Base-by-base conservation (phyloP, 176 grass and related monocot species). In the Phoenix roebelenii region DNA sequence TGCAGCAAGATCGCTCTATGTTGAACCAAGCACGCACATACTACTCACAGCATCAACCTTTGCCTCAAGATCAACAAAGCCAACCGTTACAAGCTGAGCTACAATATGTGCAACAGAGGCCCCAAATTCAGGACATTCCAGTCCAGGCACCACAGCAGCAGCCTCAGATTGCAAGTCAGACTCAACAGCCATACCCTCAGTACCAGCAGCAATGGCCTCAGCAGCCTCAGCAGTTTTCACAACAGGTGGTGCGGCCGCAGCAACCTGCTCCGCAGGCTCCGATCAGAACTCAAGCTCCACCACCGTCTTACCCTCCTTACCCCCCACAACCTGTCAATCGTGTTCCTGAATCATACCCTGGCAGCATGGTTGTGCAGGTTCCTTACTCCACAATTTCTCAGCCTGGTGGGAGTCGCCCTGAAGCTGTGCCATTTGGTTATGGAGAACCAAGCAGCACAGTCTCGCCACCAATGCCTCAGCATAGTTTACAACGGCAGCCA, bases 301-400 rank as follows among this genome's bases (percentile, higher is more conserved):
- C 74, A 25, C 35, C 35, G 9, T 68, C 83, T 10, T 98, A 92
- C 74, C 85, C 88, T 64, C 75, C 78, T 16, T 97, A 85, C 23
- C 72, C 72, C 12, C 60, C 80, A 83, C 84, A 83, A 60, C 58
- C 82, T 78, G 64, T 81, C 39, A 83, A 68, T 77, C 69, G 67
- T 68, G 74, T 70, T 58, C 32, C 67, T 2, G 85, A 89, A 67
- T 48, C 81, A 70, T 74, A 52, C 51, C 48, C 81, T 17, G 72
- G 73, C 49, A 79, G 72, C 73, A 92, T 83, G 80, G 64, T 66
- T 20, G 66, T 76, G 63, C 92, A 78, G 18, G 72, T 72, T 76
- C 54, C 79, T 2, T 89, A 89, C 68, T 74, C 88, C 16, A 75
- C 83, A 35, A 81, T 68, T 28, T 69, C 84, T 15, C 86, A 89